These are phyloP conservation scores for Inga oerstediana DNA, from an alignment of 306 rosid genomes.

Conservation along the genomic window DNA sequence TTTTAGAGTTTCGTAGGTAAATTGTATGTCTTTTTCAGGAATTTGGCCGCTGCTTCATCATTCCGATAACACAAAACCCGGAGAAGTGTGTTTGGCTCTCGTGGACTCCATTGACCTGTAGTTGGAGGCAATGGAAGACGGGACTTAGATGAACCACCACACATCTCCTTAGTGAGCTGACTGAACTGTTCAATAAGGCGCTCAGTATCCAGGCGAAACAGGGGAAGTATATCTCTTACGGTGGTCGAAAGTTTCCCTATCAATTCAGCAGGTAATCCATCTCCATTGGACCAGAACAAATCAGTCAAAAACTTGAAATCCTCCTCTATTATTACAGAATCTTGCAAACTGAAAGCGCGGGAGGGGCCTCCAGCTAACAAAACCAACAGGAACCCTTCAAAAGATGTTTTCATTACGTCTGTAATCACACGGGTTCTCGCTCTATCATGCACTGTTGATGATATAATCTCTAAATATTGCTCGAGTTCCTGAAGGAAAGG, in stretches of 20 bases:
- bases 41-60: conserved; percentile 88
- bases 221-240: conserved; percentile 54
- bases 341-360: conserved; percentile 69
- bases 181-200: conserved; percentile 73
- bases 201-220: conserved; percentile 54
- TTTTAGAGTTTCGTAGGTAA: conserved; percentile 73
- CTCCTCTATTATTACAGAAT: conserved; percentile 70
- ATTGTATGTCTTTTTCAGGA: conserved; percentile 86
- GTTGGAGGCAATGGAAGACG: conserved; percentile 83
- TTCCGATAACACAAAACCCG: conserved; percentile 82
- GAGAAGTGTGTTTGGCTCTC: conserved; percentile 86
- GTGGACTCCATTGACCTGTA: conserved; percentile 75
- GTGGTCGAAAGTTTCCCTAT: conserved; percentile 64
- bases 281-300: conserved; percentile 96
- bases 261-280: conserved; percentile 82
- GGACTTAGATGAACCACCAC: conserved; percentile 68
- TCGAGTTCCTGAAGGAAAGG: conserved; percentile 85
- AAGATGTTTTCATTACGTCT: conserved; percentile 83
- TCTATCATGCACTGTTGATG: conserved; percentile 85
- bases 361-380: conserved; percentile 93
- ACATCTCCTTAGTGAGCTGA: conserved; percentile 43
- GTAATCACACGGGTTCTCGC: conserved; percentile 88
- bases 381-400: conserved; percentile 81
- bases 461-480: conserved; percentile 76
- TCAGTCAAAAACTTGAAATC: conserved; percentile 82